Base-by-base conservation (phyloP, 2,329 filamentous ascomycete species). In the Domatiomyces catenatus region DNA sequence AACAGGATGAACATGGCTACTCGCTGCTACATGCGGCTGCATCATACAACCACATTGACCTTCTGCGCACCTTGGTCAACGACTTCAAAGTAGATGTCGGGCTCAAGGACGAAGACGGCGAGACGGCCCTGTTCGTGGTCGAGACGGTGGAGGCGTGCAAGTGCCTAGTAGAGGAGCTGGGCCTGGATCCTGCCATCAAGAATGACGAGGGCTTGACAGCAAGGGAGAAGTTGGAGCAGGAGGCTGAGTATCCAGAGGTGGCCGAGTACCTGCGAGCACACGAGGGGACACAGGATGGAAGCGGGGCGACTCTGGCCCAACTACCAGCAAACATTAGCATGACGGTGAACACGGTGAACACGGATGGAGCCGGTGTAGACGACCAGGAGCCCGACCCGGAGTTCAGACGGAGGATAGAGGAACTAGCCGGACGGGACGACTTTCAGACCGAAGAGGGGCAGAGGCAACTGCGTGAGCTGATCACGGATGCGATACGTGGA, bases 91-190 rank as follows among this genome's bases (percentile, higher is more conserved):
- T 90, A 20, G 73, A 89, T 53, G 77, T 88, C 46, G 83, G 95
- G 64, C 71, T 95, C 48, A 78, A 77, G 58, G 92, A 98, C 63
- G 86, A 94, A 65, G 92, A 98, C 64, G 79, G 81, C 51, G 92
- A 98, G 69, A 95, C 90, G 1, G 84, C 90, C n/a, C 73, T 98
- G 3, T 98, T 94, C 63, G 86, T 88, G n/a, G 80, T 82, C 24
- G 92, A 98, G 67, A 86, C 80, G 0, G 72, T 84, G 47, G 81
- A 85, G 3, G 82, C 87, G 44, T 90, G 90, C 18, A 79, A 78
- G 59, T 77, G 82, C 48, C 72, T 98, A 6, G 77, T 96, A 2
- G 86, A 93, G 61, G 87, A 94, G 65, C 72, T 96, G 2, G 79
- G 81, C 4, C 78, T 84, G 28, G 80, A 94, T 59, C 66, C 77